These are phyloP conservation scores for Climacium dendroides DNA, from an alignment of 225 moss, liverwort and hornwort genomes.

Conservation along the genomic window DNA sequence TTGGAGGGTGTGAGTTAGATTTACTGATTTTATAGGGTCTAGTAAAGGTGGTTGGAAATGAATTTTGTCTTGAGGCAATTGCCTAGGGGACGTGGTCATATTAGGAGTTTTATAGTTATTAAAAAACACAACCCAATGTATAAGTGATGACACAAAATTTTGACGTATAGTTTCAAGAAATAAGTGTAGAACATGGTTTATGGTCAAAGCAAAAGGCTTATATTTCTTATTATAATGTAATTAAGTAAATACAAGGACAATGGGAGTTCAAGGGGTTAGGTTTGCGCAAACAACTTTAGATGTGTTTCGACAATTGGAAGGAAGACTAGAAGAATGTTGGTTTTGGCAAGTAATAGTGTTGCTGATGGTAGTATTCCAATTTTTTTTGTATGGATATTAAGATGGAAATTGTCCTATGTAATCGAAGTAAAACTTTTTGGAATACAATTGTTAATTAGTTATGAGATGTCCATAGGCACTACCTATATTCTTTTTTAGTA, in stretches of 20 bases:
- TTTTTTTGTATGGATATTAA: background rate
- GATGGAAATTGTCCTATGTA: background rate
- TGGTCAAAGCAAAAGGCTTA: fast-evolving
- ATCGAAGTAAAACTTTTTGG: background rate
- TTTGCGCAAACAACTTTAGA: background rate
- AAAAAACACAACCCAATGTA: background rate
- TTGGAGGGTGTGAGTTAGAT: fast-evolving
- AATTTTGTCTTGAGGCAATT: background rate
- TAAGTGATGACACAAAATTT: background rate
- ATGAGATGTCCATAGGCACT: background rate
- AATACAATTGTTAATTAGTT: background rate
- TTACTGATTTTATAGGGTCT: background rate
- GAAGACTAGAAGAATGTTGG: background rate
- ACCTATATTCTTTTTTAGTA: fast-evolving
- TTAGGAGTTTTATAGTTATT: background rate
- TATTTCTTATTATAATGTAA: background rate
- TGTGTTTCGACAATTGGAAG: background rate
- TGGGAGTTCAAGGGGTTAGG: fast-evolving
- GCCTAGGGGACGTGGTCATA: fast-evolving
- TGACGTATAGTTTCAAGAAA: background rate
- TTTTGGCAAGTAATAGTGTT: background rate
- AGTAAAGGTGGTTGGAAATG: background rate
- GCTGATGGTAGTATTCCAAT: fast-evolving
- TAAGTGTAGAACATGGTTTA: background rate
- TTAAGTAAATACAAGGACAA: background rate